A percentile compares a stretch with the other conserved stretches of the same genome.
These are phyloP conservation scores for Ganoderma resinaceum DNA, from an alignment of 1,284 basidiomycete genomes.

Conservation along the genomic window DNA sequence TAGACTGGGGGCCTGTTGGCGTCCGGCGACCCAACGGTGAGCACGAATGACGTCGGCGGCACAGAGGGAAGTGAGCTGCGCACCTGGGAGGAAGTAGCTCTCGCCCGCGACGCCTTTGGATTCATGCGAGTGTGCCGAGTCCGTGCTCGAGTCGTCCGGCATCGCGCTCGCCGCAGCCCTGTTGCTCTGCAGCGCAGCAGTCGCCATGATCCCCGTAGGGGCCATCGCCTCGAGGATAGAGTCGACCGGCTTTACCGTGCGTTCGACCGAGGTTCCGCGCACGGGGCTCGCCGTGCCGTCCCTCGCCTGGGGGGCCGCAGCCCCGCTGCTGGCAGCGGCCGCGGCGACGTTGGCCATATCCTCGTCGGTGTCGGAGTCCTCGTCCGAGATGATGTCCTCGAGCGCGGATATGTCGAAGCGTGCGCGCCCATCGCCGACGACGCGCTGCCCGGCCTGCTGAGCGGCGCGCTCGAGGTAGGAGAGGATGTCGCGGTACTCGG, in stretches of 20 bases:
- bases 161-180: conserved; percentile 25
- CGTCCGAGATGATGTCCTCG: conserved; percentile 39
- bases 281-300: conserved; percentile 6
- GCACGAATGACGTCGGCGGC: background rate
- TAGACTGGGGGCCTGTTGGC: conserved; percentile 39
- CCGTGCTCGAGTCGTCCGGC: conserved; percentile 20
- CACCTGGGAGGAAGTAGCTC: conserved; percentile 41
- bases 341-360: conserved; percentile 27
- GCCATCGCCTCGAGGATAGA: conserved; percentile 35
- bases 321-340: background rate
- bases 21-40: background rate
- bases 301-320: background rate
- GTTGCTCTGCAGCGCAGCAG: conserved; percentile 35
- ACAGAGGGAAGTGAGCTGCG: conserved; percentile 6
- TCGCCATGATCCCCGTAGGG: conserved; percentile 42
- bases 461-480: conserved; percentile 39
- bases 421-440: conserved; percentile 28
- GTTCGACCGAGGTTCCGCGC: conserved; percentile 14
- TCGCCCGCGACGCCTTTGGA: conserved; percentile 39
- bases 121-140: background rate
- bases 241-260: conserved; percentile 12
- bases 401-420: conserved; percentile 41
- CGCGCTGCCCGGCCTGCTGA: conserved; percentile 25
- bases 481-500: conserved; percentile 38
- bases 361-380: conserved; percentile 33